Evolutionary conservation across 257 asterid species (phyloP).

Genomic region (Rhazya stricta): DNA sequence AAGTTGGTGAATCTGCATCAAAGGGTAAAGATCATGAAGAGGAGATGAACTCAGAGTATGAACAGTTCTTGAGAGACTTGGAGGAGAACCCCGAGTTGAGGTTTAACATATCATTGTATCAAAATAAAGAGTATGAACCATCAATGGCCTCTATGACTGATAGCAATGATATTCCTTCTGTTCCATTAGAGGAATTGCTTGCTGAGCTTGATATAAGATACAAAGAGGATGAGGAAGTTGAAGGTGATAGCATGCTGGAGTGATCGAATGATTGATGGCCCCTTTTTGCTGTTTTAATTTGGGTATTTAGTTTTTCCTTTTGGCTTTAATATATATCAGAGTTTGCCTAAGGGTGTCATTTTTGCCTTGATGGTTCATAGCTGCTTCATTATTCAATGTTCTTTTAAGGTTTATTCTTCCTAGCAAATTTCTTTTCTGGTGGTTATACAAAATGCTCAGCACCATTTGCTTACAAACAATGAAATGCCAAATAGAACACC

Average conservation of each 20-base stretch:
- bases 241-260: conserved; percentile 26
- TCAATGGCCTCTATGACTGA: conserved; percentile 27
- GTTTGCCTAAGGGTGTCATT: background rate
- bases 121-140: conserved; percentile 32
- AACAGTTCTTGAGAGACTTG: conserved; percentile 31
- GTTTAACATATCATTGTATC: conserved; percentile 29
- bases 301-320: background rate
- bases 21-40: conserved; percentile 32
- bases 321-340: background rate
- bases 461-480: no score
- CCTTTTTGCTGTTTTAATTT: background rate
- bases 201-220: conserved; percentile 32
- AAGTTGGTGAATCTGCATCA: conserved; percentile 23
- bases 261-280: background rate
- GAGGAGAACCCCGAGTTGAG: conserved; percentile 39
- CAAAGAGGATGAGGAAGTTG: conserved; percentile 5
- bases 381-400: no score
- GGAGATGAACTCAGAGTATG: conserved; percentile 27
- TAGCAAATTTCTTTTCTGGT: background rate
- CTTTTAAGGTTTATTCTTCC: no score
- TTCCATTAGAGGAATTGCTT: conserved; percentile 34
- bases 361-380: background rate
- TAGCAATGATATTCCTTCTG: conserved; percentile 29
- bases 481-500: no score
- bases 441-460: no score